These are phyloP conservation scores for Eleusine indica DNA, from an alignment of 176 grass and related monocot genomes.

Conservation along the genomic window DNA sequence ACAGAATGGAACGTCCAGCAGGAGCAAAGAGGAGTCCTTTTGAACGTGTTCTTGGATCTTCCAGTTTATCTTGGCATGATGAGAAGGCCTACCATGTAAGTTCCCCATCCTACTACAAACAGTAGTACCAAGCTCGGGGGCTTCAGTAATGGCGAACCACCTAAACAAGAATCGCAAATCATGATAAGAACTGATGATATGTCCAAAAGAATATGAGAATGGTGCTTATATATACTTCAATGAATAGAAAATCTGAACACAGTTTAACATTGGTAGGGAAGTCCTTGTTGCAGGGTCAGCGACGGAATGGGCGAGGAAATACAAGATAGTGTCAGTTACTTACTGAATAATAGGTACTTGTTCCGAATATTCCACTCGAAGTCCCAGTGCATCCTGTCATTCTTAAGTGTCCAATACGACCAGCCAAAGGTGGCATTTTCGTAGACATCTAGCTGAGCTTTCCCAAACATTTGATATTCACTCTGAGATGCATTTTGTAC, in stretches of 20 bases:
- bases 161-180: constrained; percentile 14
- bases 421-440: constrained; percentile 75
- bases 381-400: constrained; percentile 75
- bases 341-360: constrained; percentile 62
- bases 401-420: constrained; percentile 82
- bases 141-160: constrained; percentile 20
- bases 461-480: constrained; percentile 82
- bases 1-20: not conserved
- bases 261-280: not conserved
- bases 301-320: not conserved
- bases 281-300: not conserved
- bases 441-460: constrained; percentile 72
- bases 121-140: not conserved
- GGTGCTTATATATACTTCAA: not conserved
- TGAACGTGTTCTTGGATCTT: not conserved
- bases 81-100: not conserved
- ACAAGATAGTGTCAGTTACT: constrained; percentile 22
- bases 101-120: constrained; percentile 20
- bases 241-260: not conserved
- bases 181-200: not conserved
- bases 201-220: not conserved
- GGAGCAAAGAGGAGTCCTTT: not conserved
- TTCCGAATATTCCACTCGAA: constrained; percentile 79
- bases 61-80: constrained; percentile 23
- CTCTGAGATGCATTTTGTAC: constrained; percentile 65